These are phyloP conservation scores for Vitis amurensis DNA, from an alignment of 164 flowering plant species.

Conservation along the genomic window DNA sequence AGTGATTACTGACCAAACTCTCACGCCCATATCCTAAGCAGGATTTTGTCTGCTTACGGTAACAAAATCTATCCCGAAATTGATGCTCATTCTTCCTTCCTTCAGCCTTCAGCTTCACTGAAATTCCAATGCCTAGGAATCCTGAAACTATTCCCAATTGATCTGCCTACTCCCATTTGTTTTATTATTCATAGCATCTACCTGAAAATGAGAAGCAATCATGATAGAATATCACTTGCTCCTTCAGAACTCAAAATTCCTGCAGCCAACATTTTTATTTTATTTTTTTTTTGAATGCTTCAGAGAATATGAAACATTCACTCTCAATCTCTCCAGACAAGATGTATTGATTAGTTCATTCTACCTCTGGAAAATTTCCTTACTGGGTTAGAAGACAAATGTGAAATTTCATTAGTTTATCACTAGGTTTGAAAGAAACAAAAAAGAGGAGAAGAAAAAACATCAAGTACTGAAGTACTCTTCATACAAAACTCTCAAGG, in stretches of 20 bases:
- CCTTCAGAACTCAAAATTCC: slow-evolving; percentile 11
- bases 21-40: slow-evolving; percentile 50
- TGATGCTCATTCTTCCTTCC: slow-evolving; percentile 24
- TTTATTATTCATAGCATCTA: slow-evolving; percentile 17
- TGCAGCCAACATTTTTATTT: neutral
- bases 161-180: too few species aligned
- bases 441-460: slow-evolving; percentile 1
- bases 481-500: slow-evolving; percentile 14
- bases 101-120: slow-evolving; percentile 6
- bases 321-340: slow-evolving; percentile 13
- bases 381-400: slow-evolving; percentile 26
- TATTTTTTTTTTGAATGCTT: slow-evolving; percentile 2
- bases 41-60: slow-evolving; percentile 32
- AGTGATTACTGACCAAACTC: slow-evolving; percentile 11
- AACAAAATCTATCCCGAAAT: slow-evolving; percentile 31
- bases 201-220: slow-evolving; percentile 30
- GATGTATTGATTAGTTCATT: too few species aligned
- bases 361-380: slow-evolving; percentile 7
- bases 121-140: slow-evolving; percentile 18
- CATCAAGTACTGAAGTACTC: slow-evolving; percentile 11
- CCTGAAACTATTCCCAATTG: neutral
- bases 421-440: slow-evolving; percentile 2
- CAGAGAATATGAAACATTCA: slow-evolving; percentile 22
- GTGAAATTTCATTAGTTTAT: slow-evolving; percentile 20
- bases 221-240: slow-evolving; percentile 37